Conservation (phyloP, 441 rosid genomes). For the Capsella rubella region DNA sequence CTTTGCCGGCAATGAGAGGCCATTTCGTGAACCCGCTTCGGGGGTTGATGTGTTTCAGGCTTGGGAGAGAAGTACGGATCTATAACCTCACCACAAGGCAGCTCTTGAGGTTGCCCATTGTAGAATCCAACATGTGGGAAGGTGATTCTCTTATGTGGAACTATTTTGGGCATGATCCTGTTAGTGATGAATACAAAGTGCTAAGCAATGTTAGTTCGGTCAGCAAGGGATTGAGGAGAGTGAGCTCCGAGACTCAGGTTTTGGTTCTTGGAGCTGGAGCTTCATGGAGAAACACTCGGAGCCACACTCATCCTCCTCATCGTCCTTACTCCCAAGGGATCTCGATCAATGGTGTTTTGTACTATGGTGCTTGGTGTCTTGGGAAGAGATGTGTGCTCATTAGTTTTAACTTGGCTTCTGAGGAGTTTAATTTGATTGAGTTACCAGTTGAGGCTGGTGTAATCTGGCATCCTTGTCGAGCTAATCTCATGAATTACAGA, state of each 20-base stretch:
- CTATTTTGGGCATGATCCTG: background rate
- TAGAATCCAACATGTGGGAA: background rate
- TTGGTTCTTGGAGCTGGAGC: slow-evolving; percentile 14
- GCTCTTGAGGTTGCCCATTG: background rate
- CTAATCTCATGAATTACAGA: background rate
- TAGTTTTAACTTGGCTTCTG: background rate
- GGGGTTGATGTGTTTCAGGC: background rate
- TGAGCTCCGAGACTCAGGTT: background rate
- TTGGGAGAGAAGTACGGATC: background rate
- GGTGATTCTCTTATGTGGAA: background rate
- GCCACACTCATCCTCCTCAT: background rate
- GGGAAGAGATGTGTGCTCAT: background rate
- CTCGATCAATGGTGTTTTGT: background rate
- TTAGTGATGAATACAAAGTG: slow-evolving; percentile 14
- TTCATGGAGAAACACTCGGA: background rate
- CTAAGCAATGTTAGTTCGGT: background rate
- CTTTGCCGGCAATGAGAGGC: background rate
- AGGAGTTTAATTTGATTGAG: background rate
- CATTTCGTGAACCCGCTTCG: background rate
- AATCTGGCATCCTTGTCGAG: background rate
- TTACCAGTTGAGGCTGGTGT: background rate
- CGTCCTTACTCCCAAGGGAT: background rate
- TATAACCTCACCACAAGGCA: background rate
- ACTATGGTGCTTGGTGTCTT: background rate
- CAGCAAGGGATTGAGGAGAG: background rate